Base-by-base conservation (phyloP, 352 stramenopile species). In the Pythium rhizo-oryzae region DNA sequence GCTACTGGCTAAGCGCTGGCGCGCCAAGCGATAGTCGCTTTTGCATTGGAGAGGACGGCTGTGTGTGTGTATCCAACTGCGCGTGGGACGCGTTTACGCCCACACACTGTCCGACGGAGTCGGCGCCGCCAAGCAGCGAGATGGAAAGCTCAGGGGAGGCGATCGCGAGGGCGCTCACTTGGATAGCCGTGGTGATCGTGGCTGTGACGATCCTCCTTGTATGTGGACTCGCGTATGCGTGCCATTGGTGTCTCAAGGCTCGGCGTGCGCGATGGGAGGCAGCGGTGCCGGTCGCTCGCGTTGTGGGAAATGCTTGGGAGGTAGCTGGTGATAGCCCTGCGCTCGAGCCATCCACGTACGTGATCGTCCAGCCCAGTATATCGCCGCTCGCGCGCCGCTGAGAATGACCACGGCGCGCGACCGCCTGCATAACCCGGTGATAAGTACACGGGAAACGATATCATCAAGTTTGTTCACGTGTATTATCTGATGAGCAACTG, bases 51-150 rank as follows among this genome's bases (percentile, higher is more conserved):
- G 30, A 24, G 2, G 16, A 24, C 25, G 55, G 46, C 8, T 69
- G 62, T 35, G 47, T 69, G 0, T 69, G 62, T 15, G 51, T 69
- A 5, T 19, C 54, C 21, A 56, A 53, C 21, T 69, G 62, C 35
- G 62, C n/a, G 8, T n/a, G 46, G 9, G 24, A 18, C 46, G 46
- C 28, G 6, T 33, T 6, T 6, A 30, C 46, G 16, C n/a, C n/a
- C 4, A 52, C n/a, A 4, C 24, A 5, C n/a, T 52, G 46, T 28
- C 46, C 46, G 5, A 33, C 46, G 24, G 1, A 28, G 28, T 52
- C 18, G 9, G 47, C 47, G 23, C 8, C 47, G 2, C 47, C 28
- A 15, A 33, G 8, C 35, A 41, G 35, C 8, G 35, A 41, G 35
- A 41, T 15, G 35, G 35, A 41, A 8, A 41, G 35, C 35, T 41